A percentile compares a stretch with the other conserved stretches of the same genome.
These are phyloP conservation scores for Nothomitra cinnamomea DNA, from an alignment of 2,329 filamentous ascomycete genomes.

Conservation along the genomic window DNA sequence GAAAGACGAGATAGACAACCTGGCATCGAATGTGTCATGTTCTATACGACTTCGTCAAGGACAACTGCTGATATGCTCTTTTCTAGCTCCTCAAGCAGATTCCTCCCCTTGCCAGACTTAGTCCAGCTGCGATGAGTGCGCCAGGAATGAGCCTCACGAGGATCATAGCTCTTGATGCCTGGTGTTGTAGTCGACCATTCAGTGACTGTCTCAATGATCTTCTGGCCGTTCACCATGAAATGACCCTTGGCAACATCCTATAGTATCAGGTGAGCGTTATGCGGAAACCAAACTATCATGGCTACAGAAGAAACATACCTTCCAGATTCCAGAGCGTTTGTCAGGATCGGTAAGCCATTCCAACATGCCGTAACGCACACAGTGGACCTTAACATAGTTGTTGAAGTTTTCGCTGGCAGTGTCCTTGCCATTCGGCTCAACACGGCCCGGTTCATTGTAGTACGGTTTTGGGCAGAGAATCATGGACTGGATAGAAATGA, in stretches of 20 bases:
- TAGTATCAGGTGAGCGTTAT: background rate
- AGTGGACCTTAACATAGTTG: conserved; percentile 1
- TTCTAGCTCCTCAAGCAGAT: conserved; percentile 1
- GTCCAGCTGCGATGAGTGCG: conserved; percentile 3
- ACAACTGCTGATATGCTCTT: background rate
- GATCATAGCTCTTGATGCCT: conserved; percentile 2
- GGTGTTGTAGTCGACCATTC: background rate
- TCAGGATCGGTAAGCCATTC: conserved; percentile 3
- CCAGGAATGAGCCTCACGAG: background rate
- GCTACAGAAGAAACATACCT: background rate
- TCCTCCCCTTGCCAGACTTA: conserved; percentile 1
- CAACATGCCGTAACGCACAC: conserved; percentile 4
- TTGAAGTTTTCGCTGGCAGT: conserved; percentile 3
- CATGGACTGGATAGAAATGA: conserved; percentile 6
- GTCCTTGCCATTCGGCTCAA: background rate
- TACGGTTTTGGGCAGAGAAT: conserved; percentile 3
- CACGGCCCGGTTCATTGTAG: conserved; percentile 4
- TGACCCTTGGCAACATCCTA: conserved; percentile 1
- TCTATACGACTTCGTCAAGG: background rate
- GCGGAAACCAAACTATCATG: too few species aligned
- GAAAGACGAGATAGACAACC: background rate
- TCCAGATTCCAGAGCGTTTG: background rate
- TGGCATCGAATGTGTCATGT: background rate
- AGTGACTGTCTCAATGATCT: background rate
- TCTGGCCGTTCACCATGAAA: conserved; percentile 1